Evolutionary conservation across 164 flowering plant genomes (phyloP), one percentile per base, ranked within the genome.

Genomic region (Annona cherimola): DNA sequence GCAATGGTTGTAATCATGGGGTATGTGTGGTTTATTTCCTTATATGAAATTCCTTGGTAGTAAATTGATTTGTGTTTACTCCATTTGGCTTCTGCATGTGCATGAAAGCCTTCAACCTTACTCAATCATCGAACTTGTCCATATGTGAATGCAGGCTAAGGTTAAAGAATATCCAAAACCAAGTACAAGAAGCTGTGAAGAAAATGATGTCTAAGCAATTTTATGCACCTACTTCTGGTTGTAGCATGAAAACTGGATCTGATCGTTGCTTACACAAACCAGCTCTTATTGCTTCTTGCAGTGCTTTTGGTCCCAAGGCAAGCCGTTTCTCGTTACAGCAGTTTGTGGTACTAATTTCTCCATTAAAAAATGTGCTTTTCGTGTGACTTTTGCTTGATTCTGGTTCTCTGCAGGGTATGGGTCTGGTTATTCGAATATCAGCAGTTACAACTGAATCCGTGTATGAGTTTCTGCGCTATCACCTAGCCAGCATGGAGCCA

Each of bases 301-400:
- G 97, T 77, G 67, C 76, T 35, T 93, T 95, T 81, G 99, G 98
- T 63, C 92, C 88, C 11, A 84, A 93, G 98, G 99, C 91, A 85
- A 50, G 72, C 41, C 64, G 67, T 9, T 61, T 50, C 2, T 9
- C 45, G 3, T n/a, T 76, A 42, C 45, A 20, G 72, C 43, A 45
- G 43, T 63, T 60, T 46, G 61, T 20, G 12, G 39, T 46, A 35
- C 50, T 61, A 12, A 35, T 16, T 18, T 35, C 11, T 63, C 14
- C 39, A 45, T 26, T 39, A 63, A 50, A 64, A 5, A 6, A 3
- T 19, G 14, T 43, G 0, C 42, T 65, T 69, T 40, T 60, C 65
- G 45, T 40, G 46, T 67, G 42, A 39, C 3, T 62, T 45, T 43
- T 39, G 14, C 0, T 4, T 5, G 50, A 42, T 66, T 20, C 39